Conservation (phyloP, 768 basidiomycete genomes). For the Lactifluus piperatus region DNA sequence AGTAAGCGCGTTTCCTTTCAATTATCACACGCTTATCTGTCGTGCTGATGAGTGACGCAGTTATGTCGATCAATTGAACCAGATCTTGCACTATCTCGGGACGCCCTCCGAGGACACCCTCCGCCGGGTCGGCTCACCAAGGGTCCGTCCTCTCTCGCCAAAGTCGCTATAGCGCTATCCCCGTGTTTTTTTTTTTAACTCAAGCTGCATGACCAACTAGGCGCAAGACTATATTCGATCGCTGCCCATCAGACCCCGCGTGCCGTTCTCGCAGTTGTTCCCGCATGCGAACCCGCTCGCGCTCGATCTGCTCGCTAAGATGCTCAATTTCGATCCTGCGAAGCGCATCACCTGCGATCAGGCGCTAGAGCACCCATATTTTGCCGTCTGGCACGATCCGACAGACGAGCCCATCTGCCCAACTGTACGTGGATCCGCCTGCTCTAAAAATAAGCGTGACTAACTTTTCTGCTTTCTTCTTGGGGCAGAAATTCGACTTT, state of each 20-base stretch:
- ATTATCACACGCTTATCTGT: neutral
- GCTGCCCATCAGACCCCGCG: slow-evolving; percentile 91
- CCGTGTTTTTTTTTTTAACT: neutral
- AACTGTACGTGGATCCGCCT: slow-evolving; percentile 37
- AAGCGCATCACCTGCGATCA: slow-evolving; percentile 95
- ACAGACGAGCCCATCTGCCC: slow-evolving; percentile 88
- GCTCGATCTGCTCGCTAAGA: slow-evolving; percentile 83
- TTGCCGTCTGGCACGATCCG: slow-evolving; percentile 97
- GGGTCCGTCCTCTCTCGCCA: slow-evolving; percentile 41
- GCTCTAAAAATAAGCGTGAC: neutral
- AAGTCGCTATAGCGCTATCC: neutral
- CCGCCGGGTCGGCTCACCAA: slow-evolving; percentile 89
- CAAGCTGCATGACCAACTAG: slow-evolving; percentile 30
- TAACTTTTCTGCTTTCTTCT: neutral
- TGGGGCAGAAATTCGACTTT: slow-evolving; percentile 83
- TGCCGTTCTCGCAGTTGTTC: slow-evolving; percentile 86
- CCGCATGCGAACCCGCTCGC: slow-evolving; percentile 91
- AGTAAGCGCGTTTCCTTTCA: slow-evolving; percentile 44
- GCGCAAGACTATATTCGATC: slow-evolving; percentile 98
- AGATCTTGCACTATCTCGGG: slow-evolving; percentile 96
- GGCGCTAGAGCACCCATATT: slow-evolving; percentile 90
- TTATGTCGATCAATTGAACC: slow-evolving; percentile 97
- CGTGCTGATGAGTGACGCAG: slow-evolving; percentile 30
- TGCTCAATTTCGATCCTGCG: slow-evolving; percentile 94
- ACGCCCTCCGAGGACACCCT: slow-evolving; percentile 96